Evolutionary conservation across 768 basidiomycete species (phyloP).

Genomic region (Phylloporus sp.): DNA sequence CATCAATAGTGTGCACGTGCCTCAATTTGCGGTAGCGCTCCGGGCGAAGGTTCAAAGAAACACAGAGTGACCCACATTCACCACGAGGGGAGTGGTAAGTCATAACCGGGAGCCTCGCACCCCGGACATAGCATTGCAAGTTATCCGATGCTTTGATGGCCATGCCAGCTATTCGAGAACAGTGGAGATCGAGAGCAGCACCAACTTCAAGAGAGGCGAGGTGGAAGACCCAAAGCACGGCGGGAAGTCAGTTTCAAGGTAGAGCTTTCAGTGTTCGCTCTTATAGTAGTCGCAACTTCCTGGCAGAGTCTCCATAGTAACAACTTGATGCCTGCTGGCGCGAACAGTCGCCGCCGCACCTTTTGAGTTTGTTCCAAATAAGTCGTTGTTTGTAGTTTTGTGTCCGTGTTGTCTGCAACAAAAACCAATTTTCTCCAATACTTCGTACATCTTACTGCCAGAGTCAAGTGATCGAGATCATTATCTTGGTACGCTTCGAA

Average conservation of each 20-base stretch:
- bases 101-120: conserved; percentile 44
- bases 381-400: too few species aligned
- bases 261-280: neutral
- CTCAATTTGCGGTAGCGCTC: conserved; percentile 51
- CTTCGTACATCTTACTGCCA: too few species aligned
- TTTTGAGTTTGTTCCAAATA: too few species aligned
- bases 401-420: too few species aligned
- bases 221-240: neutral
- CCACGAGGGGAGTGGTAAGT: conserved; percentile 32
- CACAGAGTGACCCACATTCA: conserved; percentile 18
- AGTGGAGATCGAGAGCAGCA: neutral
- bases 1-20: conserved; percentile 36
- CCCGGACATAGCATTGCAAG: conserved; percentile 44
- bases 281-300: neutral
- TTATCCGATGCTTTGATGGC: conserved; percentile 36
- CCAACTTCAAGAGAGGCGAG: neutral
- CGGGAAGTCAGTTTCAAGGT: neutral
- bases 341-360: too few species aligned
- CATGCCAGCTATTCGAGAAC: conserved; percentile 17
- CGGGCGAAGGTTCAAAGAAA: conserved; percentile 36
- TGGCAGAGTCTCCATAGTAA: conserved; percentile 18
- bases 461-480: too few species aligned
- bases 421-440: too few species aligned
- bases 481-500: too few species aligned
- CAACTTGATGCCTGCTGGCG: too few species aligned